A percentile compares a stretch with the other conserved stretches of the same genome.
These are phyloP conservation scores for Drosera capensis DNA, from an alignment of 148 eudicot species.

Conservation along the genomic window DNA sequence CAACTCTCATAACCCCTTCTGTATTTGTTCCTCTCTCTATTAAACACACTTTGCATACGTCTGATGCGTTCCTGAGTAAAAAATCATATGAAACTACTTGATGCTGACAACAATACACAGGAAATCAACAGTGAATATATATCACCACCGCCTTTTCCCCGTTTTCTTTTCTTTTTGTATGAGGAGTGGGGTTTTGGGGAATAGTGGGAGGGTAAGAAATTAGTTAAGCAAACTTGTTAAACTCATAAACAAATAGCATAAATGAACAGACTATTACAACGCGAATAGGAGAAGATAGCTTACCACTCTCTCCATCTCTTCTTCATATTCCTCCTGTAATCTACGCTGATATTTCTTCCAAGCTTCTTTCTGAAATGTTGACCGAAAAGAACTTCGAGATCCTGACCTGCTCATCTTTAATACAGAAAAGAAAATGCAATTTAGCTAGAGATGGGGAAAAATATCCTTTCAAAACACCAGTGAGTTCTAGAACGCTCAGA, in stretches of 20 bases:
- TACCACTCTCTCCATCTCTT: conserved; percentile 98
- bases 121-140: not conserved
- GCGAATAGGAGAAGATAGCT: conserved; percentile 5
- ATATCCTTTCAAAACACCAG: conserved; percentile 7
- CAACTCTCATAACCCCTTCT: conserved; percentile 73
- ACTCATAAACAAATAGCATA: no score
- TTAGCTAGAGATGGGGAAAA: no score
- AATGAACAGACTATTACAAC: no score
- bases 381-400: conserved; percentile 45
- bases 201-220: no score
- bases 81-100: conserved; percentile 1
- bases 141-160: no score
- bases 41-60: conserved; percentile 95
- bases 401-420: conserved; percentile 49
- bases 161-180: no score
- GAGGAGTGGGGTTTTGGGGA: no score
- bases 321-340: conserved; percentile 92
- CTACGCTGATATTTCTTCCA: conserved; percentile 71
- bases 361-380: conserved; percentile 77
- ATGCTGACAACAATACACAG: not conserved
- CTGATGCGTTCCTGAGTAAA: conserved; percentile 73
- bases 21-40: conserved; percentile 76
- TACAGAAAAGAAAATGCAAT: no score
- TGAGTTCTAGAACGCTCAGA: no score
- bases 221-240: no score